Percentiles rank a stretch among this genome's conserved stretches.
These are phyloP conservation scores for Coemansia sp. DNA, from an alignment of 192 early-diverging fungal genomes.

Conservation along the genomic window DNA sequence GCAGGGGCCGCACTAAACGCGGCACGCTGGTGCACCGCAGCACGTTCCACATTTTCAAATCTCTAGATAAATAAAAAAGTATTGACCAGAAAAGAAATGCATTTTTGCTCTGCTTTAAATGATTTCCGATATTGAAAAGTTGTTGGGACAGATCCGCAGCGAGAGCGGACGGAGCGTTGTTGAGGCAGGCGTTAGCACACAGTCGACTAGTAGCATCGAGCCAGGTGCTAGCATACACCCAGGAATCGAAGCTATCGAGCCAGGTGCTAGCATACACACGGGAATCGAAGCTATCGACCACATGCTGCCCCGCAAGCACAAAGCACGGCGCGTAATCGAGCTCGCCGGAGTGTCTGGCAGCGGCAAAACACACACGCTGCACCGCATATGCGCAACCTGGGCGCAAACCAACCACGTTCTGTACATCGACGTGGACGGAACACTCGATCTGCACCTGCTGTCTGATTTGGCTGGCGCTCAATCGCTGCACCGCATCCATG, in stretches of 20 bases:
- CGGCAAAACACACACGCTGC: conserved; percentile 42
- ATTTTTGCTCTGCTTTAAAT: conserved; percentile 2
- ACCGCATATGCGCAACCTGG: conserved; percentile 24
- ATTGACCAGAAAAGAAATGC: conserved; percentile 1
- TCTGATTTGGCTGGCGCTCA: background rate
- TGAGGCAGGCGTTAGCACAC: background rate
- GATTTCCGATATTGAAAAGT: conserved; percentile 25
- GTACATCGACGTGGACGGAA: conserved; percentile 35
- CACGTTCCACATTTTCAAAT: conserved; percentile 2
- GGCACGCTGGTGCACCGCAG: background rate
- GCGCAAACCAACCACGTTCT: conserved; percentile 17
- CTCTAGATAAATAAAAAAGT: background rate
- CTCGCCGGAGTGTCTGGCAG: conserved; percentile 34
- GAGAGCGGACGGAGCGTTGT: conserved; percentile 22
- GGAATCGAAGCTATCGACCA: conserved; percentile 22
- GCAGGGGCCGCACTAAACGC: too few species aligned
- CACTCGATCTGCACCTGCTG: conserved; percentile 14
- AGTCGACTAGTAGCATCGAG: background rate
- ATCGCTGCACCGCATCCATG: conserved; percentile 23
- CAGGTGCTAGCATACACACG: conserved; percentile 1
- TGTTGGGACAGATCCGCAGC: conserved; percentile 25
- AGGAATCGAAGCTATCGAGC: conserved; percentile 12
- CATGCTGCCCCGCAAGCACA: background rate
- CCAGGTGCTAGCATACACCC: background rate
- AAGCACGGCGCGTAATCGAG: conserved; percentile 22